phyloP scores from a whole-genome alignment of 108 stramenopile genomes.

The Cyclostephanos tholiformis region DNA sequence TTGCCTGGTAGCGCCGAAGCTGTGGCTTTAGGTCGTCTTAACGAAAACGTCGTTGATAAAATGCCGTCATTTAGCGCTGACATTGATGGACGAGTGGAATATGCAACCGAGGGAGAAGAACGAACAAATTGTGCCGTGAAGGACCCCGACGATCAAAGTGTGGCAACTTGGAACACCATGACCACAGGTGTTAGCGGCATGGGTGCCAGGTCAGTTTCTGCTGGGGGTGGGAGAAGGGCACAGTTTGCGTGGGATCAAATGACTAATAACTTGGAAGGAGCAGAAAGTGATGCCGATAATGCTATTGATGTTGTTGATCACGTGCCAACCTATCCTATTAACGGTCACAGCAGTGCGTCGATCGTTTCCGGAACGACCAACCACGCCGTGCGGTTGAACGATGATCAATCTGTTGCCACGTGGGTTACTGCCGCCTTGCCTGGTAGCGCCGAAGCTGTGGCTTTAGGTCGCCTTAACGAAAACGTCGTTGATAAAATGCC shows the following conservation, averaged over 20 bases:
- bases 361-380: slow-evolving; percentile 42
- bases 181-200: slow-evolving; percentile 14
- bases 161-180: slow-evolving; percentile 47
- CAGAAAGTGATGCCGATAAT: not conserved
- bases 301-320: slow-evolving; percentile 16
- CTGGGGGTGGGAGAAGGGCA: slow-evolving; percentile 9
- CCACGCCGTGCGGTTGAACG: slow-evolving; percentile 24
- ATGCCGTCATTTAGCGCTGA: slow-evolving; percentile 16
- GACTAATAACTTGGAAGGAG: not conserved
- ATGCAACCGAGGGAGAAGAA: not conserved
- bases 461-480: slow-evolving; percentile 33
- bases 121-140: slow-evolving; percentile 31
- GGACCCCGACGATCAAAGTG: slow-evolving; percentile 44
- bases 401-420: slow-evolving; percentile 47
- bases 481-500: slow-evolving; percentile 47
- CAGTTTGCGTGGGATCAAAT: not conserved
- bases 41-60: slow-evolving; percentile 44
- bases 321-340: slow-evolving; percentile 7
- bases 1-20: slow-evolving; percentile 16
- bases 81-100: not conserved
- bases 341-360: slow-evolving; percentile 5
- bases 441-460: slow-evolving; percentile 5
- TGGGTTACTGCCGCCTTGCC: slow-evolving; percentile 43
- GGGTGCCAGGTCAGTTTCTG: too few relatives aligned
- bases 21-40: slow-evolving; percentile 26